Base-by-base conservation (phyloP, 2,329 filamentous ascomycete genomes). In the Alternaria longipes region DNA sequence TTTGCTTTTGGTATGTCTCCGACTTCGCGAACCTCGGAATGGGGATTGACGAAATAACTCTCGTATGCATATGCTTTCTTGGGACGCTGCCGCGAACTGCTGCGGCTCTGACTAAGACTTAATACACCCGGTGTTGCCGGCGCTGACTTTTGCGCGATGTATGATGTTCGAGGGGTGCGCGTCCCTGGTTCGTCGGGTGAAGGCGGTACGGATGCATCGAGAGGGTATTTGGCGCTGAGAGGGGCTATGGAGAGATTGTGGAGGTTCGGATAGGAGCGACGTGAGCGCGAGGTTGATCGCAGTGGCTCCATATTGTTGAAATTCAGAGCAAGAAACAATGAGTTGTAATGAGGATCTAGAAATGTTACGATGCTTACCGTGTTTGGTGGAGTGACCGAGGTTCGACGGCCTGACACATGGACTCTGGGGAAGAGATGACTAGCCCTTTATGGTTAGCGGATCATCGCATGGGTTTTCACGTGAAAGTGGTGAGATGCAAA, bases 201-300 rank as follows among this genome's bases (percentile, higher is more conserved):
- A 51, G 74, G 79, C 69, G 65, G 80, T 66, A 61, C 55, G 16
- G 73, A 74, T 34, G 76, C 76, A 59, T 85, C 84, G 69, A 85
- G 81, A 20, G 83, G 83, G 68, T 85, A 86, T 73, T 81, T 82
- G 51, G 83, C 81, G 56, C 83, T 85, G 57, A 89, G 81, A 40
- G 87, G 87, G 68, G 86, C 85, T n/a, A 89, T 81, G 44, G 87
- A 87, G 62, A 89, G 82, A 69, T 87, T 83, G 67, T 85, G 79
- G 54, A 89, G 81, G 63, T 87, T 87, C 50, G 85, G 85, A 68
- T 86, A 85, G 51, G 86, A 88, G 58, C 87, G 86, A 50, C 84
- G 83, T 28, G 74, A 75, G 38, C 67, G 61, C 14, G 70, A 71
- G 2, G 66, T 63, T 1, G 75, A 73, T 34, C 64, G 67, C 32